A percentile compares a stretch with the other conserved stretches of the same genome.
Conservation (phyloP, 1,284 basidiomycete genomes). For the Bjerkandera adusta region DNA sequence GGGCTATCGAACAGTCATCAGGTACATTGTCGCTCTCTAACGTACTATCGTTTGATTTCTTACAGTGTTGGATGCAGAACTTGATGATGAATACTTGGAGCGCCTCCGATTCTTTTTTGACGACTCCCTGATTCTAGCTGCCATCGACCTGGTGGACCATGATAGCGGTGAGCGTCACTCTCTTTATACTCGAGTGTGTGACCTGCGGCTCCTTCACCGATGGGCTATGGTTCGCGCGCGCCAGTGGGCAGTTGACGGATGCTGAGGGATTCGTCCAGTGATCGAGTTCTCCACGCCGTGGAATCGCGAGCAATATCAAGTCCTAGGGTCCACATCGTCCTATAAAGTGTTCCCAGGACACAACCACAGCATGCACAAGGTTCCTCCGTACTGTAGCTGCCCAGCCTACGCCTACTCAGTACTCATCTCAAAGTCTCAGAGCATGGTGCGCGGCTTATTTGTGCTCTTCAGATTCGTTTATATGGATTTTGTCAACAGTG, state of each 20-base stretch:
- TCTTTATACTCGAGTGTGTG: not conserved
- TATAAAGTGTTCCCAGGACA: slow-evolving; percentile 62
- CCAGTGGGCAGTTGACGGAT: not conserved
- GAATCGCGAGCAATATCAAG: slow-evolving; percentile 59
- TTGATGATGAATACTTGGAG: slow-evolving; percentile 56
- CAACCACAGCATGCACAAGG: slow-evolving; percentile 27
- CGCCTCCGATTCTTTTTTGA: slow-evolving; percentile 57
- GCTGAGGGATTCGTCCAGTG: slow-evolving; percentile 40
- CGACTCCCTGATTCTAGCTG: slow-evolving; percentile 58
- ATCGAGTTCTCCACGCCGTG: slow-evolving; percentile 56
- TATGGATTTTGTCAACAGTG: slow-evolving; percentile 45
- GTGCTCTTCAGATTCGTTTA: not conserved
- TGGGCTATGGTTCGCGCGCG: not conserved
- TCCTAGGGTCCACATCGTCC: slow-evolving; percentile 59
- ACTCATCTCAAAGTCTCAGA: slow-evolving; percentile 51
- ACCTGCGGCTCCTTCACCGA: not conserved
- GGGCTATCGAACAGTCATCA: not conserved
- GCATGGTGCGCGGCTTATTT: slow-evolving; percentile 53
- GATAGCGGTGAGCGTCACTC: slow-evolving; percentile 47
- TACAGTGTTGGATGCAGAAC: not conserved
- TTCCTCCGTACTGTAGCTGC: slow-evolving; percentile 67
- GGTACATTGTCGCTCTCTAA: not conserved
- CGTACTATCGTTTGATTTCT: not conserved
- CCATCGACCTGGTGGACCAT: slow-evolving; percentile 70
- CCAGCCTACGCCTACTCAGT: slow-evolving; percentile 67